Evolutionary conservation across 352 stramenopile species (phyloP).

Genomic region (Phytopythium kandeliae): DNA sequence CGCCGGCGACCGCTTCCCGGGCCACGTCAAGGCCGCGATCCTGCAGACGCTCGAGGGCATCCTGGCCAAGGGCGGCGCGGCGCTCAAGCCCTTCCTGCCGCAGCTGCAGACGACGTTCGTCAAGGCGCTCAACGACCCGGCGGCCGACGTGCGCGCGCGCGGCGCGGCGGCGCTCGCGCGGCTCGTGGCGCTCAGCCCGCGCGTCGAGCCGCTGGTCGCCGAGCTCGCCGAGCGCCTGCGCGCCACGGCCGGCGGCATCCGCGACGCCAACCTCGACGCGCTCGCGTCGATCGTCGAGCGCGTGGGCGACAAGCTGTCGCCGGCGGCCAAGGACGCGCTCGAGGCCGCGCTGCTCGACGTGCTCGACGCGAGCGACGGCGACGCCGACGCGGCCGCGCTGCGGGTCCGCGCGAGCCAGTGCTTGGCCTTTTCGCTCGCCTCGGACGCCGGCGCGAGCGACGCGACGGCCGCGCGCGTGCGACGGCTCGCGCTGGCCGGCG

Average conservation of each 20-base stretch:
- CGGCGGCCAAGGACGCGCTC: conserved; percentile 32
- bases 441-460: conserved; percentile 33
- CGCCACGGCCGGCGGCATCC: conserved; percentile 59
- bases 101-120: conserved; percentile 99
- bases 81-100: conserved; percentile 98
- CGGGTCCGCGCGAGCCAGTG: conserved; percentile 66
- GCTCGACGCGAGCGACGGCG: conserved; percentile 59
- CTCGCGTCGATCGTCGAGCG: conserved; percentile 53
- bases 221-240: conserved; percentile 89
- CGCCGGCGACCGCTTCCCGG: conserved; percentile 97
- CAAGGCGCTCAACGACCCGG: conserved; percentile 98
- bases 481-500: conserved; percentile 41
- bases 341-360: conserved; percentile 64
- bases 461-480: conserved; percentile 24
- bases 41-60: conserved; percentile 96
- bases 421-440: conserved; percentile 48
- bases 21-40: conserved; percentile 98
- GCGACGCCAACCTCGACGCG: conserved; percentile 73
- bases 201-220: conserved; percentile 94
- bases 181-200: conserved; percentile 92
- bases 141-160: conserved; percentile 87
- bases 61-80: conserved; percentile 93
- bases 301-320: conserved; percentile 71
- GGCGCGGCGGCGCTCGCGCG: conserved; percentile 91
- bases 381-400: conserved; percentile 13